These are phyloP conservation scores for Candida parachauliodes DNA, from an alignment of 805 yeast species.

Conservation along the genomic window DNA sequence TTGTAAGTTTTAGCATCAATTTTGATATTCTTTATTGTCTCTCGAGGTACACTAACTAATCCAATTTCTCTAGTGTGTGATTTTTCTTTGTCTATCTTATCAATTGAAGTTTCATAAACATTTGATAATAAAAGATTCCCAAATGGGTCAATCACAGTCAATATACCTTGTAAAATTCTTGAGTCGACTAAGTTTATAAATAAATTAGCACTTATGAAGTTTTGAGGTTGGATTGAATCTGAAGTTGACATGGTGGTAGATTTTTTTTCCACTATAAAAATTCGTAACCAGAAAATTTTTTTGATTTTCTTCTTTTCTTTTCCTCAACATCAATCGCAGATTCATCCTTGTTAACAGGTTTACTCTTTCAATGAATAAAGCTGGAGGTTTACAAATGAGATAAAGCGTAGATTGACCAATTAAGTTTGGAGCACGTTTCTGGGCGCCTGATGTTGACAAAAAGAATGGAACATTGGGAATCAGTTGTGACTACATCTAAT, in stretches of 20 bases:
- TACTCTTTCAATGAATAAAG: constrained; percentile 12
- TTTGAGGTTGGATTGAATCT: constrained; percentile 13
- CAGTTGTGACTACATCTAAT: constrained; percentile 40
- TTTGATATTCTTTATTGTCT: constrained; percentile 28
- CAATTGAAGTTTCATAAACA: constrained; percentile 29
- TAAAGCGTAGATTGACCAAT: constrained; percentile 36
- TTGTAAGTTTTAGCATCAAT: constrained; percentile 19
- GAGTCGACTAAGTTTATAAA: constrained; percentile 26
- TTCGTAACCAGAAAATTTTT: constrained; percentile 1
- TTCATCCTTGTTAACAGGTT: constrained; percentile 27
- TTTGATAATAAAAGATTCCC: constrained; percentile 38
- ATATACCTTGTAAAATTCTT: constrained; percentile 33
- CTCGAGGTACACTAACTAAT: constrained; percentile 50
- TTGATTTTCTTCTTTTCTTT: constrained; percentile 6
- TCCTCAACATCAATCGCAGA: constrained; percentile 37
- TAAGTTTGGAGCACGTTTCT: constrained; percentile 40
- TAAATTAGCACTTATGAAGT: constrained; percentile 30
- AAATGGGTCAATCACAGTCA: constrained; percentile 41
- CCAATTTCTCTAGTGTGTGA: constrained; percentile 43
- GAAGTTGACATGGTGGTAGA: background rate
- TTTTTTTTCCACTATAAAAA: constrained; percentile 5
- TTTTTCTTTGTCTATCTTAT: constrained; percentile 18
- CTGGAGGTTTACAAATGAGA: constrained; percentile 27
- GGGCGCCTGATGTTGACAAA: constrained; percentile 45
- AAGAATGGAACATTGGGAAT: constrained; percentile 40